Base-by-base conservation (phyloP, 371 early-diverging fungal species). In the Mucor plumbeus region DNA sequence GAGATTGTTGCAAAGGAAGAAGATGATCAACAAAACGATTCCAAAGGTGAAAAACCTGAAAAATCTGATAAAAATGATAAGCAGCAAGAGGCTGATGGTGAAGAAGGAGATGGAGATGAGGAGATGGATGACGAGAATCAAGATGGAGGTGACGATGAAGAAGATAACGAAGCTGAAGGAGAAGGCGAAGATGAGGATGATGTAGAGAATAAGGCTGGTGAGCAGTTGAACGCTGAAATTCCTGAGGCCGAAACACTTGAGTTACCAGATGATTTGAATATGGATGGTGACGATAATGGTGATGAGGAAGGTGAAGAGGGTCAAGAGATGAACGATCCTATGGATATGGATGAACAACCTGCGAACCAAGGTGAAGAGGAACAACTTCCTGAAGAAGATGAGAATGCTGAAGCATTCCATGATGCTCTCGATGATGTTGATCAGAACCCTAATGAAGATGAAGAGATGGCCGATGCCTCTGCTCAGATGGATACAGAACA, bases 1-100 rank as follows among this genome's bases (percentile, higher is more conserved):
- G 91, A 91, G 35, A 87, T 85, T 82, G 91, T 85, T 55, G 90
- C 88, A 44, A 88, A 90, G 79, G 92, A 86, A 70, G 80, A 78
- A 74, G 80, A 88, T 48, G 88, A 82, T 26, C 64, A 78, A 72
- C 64, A 78, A 41, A 69, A 67, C 21, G 72, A 74, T 48, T 47
- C 62, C 6, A 76, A 74, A 48, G 79, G 77, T 14, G 77, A 83
- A 53, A 63, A 72, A 15, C 74, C 73, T 11, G 77, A 78, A 5
- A 65, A 64, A 53, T 15, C 67, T 41, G 65, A 65, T 11, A 68
- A 77, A 47, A 64, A 65, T n/a, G 65, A 63, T 13, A 66, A 69
- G 7, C 71, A 72, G 35, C 77, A 76, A 61, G 77, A 81, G 33
- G 71, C 78, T 7, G 79, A 84, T 33, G 86, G 87, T 19, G 84